Evolutionary conservation across 2,329 filamentous ascomycete genomes (phyloP).

Genomic region (Peltaster fructicola): DNA sequence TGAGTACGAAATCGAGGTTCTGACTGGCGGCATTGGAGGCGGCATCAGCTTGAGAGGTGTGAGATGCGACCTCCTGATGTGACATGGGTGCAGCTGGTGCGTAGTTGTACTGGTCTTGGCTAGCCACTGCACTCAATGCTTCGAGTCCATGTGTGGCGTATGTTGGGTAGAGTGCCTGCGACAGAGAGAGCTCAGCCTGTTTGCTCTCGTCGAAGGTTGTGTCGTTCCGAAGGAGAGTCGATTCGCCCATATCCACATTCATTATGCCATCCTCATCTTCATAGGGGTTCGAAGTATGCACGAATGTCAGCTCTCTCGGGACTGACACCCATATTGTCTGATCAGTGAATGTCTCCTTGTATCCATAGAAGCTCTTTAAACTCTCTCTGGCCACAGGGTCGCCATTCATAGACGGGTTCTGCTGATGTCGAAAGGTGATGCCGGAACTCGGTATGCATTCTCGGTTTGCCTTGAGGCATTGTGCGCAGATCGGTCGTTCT

Average conservation of each 20-base stretch:
- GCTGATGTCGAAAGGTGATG: constrained; percentile 49
- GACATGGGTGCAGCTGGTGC: constrained; percentile 13
- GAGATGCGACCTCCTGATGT: constrained; percentile 14
- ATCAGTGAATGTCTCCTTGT: constrained; percentile 46
- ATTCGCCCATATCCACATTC: neutral
- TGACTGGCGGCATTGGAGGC: constrained; percentile 13
- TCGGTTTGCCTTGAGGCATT: constrained; percentile 42
- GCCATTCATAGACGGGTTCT: constrained; percentile 51
- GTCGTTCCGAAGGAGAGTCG: too few relatives aligned
- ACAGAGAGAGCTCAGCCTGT: constrained; percentile 1
- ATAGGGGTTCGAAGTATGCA: constrained; percentile 45
- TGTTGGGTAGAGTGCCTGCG: constrained; percentile 8
- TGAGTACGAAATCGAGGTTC: constrained; percentile 40
- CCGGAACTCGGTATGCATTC: constrained; percentile 44
- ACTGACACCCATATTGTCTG: constrained; percentile 45
- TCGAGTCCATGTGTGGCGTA: constrained; percentile 33
- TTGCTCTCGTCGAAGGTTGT: constrained; percentile 1
- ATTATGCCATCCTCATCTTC: constrained; percentile 24
- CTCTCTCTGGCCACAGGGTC: constrained; percentile 26
- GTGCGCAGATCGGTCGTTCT: constrained; percentile 40
- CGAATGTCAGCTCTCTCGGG: constrained; percentile 42
- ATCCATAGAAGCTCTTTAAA: constrained; percentile 45
- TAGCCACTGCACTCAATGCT: constrained; percentile 35
- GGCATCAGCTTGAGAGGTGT: too few relatives aligned
- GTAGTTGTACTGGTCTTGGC: constrained; percentile 22